A percentile compares a stretch with the other conserved stretches of the same genome.
Evolutionary conservation across 768 basidiomycete genomes (phyloP).

Genomic region (Hortiboletus flavorubellus): DNA sequence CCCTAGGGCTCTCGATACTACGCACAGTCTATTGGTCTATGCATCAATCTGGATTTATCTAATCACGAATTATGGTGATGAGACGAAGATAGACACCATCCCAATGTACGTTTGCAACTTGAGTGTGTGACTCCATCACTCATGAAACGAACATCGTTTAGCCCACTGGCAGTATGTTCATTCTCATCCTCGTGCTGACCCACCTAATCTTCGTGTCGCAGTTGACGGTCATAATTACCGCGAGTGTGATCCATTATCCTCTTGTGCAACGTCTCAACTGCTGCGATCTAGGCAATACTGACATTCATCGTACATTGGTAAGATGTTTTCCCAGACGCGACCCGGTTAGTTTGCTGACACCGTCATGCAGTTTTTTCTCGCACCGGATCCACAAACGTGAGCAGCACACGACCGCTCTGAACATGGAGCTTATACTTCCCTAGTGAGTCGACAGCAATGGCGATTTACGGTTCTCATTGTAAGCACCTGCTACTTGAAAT

Average conservation of each 20-base stretch:
- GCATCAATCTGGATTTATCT: conserved; percentile 43
- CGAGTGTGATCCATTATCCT: conserved; percentile 1
- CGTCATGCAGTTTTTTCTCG: conserved; percentile 2
- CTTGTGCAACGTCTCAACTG: neutral
- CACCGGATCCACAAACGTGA: conserved; percentile 16
- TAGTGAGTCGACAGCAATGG: conserved; percentile 30
- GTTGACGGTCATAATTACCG: conserved; percentile 34
- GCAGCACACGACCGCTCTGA: neutral
- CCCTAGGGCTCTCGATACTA: conserved; percentile 34
- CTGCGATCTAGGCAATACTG: conserved; percentile 40
- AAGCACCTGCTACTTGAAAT: conserved; percentile 16
- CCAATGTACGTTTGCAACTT: conserved; percentile 36
- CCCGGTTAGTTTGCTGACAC: neutral
- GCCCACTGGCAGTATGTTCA: conserved; percentile 27
- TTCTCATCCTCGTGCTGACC: neutral
- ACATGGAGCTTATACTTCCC: neutral
- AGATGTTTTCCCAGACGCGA: neutral
- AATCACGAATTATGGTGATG: conserved; percentile 42
- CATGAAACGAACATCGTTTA: neutral
- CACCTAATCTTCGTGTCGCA: conserved; percentile 3
- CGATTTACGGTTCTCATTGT: conserved; percentile 34
- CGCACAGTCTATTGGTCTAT: conserved; percentile 41
- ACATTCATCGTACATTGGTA: conserved; percentile 53
- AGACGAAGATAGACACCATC: conserved; percentile 38
- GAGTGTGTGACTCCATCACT: neutral